Percentiles rank a stretch among this genome's conserved stretches.
Conservation (phyloP, 768 basidiomycete species). For the Collybiopsis confluens region DNA sequence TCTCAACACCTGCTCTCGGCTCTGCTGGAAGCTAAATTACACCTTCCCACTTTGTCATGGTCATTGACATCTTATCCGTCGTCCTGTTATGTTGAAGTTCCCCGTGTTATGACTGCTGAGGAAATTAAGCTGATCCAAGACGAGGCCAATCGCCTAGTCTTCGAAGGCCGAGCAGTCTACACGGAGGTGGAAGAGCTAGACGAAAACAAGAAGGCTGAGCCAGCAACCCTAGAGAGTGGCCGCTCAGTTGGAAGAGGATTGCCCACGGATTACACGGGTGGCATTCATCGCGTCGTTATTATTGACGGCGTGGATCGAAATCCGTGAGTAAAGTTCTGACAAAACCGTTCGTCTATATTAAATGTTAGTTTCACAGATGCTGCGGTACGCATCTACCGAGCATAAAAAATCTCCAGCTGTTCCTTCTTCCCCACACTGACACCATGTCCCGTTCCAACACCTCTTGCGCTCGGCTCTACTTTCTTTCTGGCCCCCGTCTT, state of each 20-base stretch:
- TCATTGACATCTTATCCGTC: slow-evolving; percentile 65
- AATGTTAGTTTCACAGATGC: slow-evolving; percentile 42
- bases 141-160: slow-evolving; percentile 63
- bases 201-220: slow-evolving; percentile 26
- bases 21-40: slow-evolving; percentile 60
- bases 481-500: slow-evolving; percentile 78
- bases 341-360: slow-evolving; percentile 10
- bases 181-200: slow-evolving; percentile 75
- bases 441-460: slow-evolving; percentile 55
- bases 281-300: slow-evolving; percentile 72
- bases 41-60: slow-evolving; percentile 76
- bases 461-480: slow-evolving; percentile 71
- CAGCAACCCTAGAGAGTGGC: slow-evolving; percentile 38
- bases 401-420: slow-evolving; percentile 67
- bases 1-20: slow-evolving; percentile 82
- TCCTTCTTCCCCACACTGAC: slow-evolving; percentile 68
- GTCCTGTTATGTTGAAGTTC: slow-evolving; percentile 75
- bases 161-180: slow-evolving; percentile 61
- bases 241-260: slow-evolving; percentile 55
- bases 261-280: slow-evolving; percentile 71
- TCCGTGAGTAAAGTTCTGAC: slow-evolving; percentile 44
- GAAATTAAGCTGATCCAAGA: slow-evolving; percentile 62
- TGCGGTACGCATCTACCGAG: slow-evolving; percentile 83
- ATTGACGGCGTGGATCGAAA: slow-evolving; percentile 83
- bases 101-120: slow-evolving; percentile 57